Percentiles rank a stretch among this genome's conserved stretches.
These are phyloP conservation scores for Didymella arachidicola DNA, from an alignment of 2,329 filamentous ascomycete genomes.

Conservation along the genomic window DNA sequence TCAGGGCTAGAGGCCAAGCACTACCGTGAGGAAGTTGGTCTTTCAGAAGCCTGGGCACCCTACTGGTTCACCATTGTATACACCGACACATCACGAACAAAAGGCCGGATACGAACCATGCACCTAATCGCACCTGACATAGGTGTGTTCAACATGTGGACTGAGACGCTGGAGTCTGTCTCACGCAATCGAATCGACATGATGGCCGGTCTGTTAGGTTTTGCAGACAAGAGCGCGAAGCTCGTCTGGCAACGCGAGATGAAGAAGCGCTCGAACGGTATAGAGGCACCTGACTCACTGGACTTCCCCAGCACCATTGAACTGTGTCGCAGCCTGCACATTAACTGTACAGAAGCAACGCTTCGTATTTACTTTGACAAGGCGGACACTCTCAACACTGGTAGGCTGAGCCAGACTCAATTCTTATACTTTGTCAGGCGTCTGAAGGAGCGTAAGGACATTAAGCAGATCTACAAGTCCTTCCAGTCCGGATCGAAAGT, in stretches of 20 bases:
- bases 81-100: constrained; percentile 77
- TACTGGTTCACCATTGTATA: constrained; percentile 94
- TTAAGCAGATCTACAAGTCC: constrained; percentile 74
- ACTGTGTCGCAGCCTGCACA: constrained; percentile 88
- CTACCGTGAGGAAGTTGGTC: constrained; percentile 82
- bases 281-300: constrained; percentile 71
- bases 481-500: constrained; percentile 63
- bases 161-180: constrained; percentile 80
- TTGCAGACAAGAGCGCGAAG: constrained; percentile 77
- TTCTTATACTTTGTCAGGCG: constrained; percentile 84
- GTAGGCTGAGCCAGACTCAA: constrained; percentile 76
- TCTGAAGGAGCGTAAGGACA: constrained; percentile 84
- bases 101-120: constrained; percentile 78
- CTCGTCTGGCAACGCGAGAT: constrained; percentile 89
- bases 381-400: constrained; percentile 70
- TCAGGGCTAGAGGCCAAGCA: constrained; percentile 84
- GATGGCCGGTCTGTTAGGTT: constrained; percentile 85
- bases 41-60: constrained; percentile 71
- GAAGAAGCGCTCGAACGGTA: constrained; percentile 65
- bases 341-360: constrained; percentile 81
- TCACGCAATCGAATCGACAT: constrained; percentile 86
- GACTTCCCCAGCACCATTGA: constrained; percentile 80
- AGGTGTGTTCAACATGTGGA: constrained; percentile 79
- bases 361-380: constrained; percentile 76
- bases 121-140: constrained; percentile 83